Conservation (phyloP, 1,284 basidiomycete species). For the Phylloporus gajari region DNA sequence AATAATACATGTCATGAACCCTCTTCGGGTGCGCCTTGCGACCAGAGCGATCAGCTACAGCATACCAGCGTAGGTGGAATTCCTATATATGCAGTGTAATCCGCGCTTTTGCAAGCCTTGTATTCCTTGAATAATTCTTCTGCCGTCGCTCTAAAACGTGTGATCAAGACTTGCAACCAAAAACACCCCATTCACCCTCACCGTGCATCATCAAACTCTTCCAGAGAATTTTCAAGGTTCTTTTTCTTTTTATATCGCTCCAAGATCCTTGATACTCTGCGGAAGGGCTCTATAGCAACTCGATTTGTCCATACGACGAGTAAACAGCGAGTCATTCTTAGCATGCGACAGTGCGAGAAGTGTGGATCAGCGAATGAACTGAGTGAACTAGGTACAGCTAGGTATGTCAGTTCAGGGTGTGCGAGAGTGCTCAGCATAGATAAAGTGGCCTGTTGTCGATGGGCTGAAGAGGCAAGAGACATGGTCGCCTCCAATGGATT, state of each 20-base stretch:
- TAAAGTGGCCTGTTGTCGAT: too few relatives aligned
- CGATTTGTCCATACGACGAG: too few relatives aligned
- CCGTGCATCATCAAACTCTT: constrained; percentile 96
- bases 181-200: constrained; percentile 45
- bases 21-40: constrained; percentile 40
- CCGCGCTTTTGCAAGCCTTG: constrained; percentile 90
- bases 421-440: too few relatives aligned
- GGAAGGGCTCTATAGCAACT: too few relatives aligned
- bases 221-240: constrained; percentile 90
- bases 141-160: constrained; percentile 73
- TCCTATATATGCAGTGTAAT: constrained; percentile 86
- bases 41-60: constrained; percentile 4
- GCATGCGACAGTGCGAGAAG: too few relatives aligned
- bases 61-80: not conserved
- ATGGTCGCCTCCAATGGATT: too few relatives aligned
- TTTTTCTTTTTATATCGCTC: constrained; percentile 98
- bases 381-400: too few relatives aligned
- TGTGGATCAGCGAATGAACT: too few relatives aligned
- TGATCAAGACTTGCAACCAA: constrained; percentile 6
- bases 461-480: too few relatives aligned
- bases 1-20: constrained; percentile 28
- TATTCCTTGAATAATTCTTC: constrained; percentile 91
- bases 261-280: too few relatives aligned
- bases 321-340: too few relatives aligned
- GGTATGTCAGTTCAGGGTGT: too few relatives aligned